These are phyloP conservation scores for Nitzschia sp. DNA, from an alignment of 108 stramenopile species.

Conservation along the genomic window DNA sequence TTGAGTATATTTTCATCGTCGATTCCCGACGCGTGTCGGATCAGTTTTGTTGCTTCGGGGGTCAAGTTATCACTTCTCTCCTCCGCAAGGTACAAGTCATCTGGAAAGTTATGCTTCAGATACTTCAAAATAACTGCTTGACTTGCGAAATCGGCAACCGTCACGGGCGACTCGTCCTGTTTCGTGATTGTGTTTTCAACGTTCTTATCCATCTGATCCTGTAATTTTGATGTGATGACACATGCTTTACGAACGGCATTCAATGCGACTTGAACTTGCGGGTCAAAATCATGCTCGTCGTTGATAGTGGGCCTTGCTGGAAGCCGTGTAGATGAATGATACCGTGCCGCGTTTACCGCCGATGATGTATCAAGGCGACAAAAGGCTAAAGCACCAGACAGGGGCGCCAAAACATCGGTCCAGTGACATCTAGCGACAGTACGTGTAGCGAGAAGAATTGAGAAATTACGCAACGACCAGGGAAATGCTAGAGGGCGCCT, in stretches of 20 bases:
- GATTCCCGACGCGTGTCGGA: conserved; percentile 1
- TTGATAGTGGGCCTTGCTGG: neutral
- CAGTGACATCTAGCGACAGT: no score
- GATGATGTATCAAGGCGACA: neutral
- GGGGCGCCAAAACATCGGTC: neutral
- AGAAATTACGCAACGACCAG: no score
- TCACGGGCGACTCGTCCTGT: conserved; percentile 62
- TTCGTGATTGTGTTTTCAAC: conserved; percentile 33
- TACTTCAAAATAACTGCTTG: conserved; percentile 56
- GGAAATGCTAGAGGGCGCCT: no score
- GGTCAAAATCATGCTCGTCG: neutral
- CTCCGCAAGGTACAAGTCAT: conserved; percentile 60
- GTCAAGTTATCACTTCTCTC: conserved; percentile 3
- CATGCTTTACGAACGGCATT: conserved; percentile 43
- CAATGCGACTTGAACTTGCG: conserved; percentile 29
- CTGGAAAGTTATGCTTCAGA: conserved; percentile 34
- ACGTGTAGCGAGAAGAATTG: no score
- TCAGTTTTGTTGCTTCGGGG: neutral
- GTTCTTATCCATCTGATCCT: conserved; percentile 16
- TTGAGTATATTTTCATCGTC: neutral
- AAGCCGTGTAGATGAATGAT: neutral
- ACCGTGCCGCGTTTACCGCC: neutral
- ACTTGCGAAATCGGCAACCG: conserved; percentile 61
- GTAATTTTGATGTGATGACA: conserved; percentile 31
- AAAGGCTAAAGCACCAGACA: no score